These are phyloP conservation scores for Chloropicon primus DNA, from an alignment of 139 green algal species.

Conservation along the genomic window DNA sequence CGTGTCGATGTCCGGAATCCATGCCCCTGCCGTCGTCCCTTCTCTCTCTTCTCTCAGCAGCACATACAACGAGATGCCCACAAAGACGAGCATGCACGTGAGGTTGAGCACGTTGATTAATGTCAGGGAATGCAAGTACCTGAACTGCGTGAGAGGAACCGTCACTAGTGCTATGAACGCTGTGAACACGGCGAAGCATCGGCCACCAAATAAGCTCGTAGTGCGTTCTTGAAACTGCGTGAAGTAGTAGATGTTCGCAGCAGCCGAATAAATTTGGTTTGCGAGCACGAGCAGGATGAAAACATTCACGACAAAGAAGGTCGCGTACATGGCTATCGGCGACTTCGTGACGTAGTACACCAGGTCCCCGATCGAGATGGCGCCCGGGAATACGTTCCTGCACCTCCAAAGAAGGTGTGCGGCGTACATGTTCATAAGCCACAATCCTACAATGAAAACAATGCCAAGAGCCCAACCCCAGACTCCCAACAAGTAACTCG, in stretches of 20 bases:
- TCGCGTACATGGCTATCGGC: background rate
- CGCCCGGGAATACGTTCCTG: background rate
- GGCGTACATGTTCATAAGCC: background rate
- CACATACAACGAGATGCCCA: background rate
- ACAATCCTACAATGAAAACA: background rate
- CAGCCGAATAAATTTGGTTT: background rate
- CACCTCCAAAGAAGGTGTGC: background rate
- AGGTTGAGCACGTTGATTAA: background rate
- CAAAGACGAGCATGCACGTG: background rate
- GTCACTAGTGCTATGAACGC: background rate
- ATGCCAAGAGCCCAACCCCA: background rate
- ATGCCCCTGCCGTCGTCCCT: background rate
- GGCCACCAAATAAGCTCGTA: background rate
- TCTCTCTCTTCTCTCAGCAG: background rate
- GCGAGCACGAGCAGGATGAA: background rate
- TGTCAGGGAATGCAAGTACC: background rate
- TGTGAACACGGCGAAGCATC: background rate
- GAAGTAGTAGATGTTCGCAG: background rate
- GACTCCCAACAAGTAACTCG: background rate
- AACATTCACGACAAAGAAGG: background rate
- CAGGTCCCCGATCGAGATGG: background rate
- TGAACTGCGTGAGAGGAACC: background rate
- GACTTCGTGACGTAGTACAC: background rate
- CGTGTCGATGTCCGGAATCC: background rate
- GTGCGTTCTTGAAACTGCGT: background rate